Conservation (phyloP, 2,329 filamentous ascomycete species). For the Pyrenophora graminea region DNA sequence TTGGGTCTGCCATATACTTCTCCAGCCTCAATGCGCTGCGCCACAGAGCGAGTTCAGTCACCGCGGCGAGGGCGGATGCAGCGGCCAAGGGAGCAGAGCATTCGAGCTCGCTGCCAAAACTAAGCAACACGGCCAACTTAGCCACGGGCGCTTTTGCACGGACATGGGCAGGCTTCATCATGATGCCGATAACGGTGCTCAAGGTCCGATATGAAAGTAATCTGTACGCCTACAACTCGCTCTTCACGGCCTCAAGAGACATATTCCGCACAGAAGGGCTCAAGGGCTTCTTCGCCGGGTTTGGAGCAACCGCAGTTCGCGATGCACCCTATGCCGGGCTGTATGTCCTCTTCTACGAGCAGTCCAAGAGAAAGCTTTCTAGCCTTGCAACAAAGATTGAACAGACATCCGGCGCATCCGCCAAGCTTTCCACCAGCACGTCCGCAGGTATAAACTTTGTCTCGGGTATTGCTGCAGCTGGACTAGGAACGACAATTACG, state of each 20-base stretch:
- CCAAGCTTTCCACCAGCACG: constrained; percentile 36
- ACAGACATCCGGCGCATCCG: constrained; percentile 29
- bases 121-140: constrained; percentile 84
- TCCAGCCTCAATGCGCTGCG: constrained; percentile 82
- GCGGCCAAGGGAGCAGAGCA: constrained; percentile 22
- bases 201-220: constrained; percentile 95
- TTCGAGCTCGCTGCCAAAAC: constrained; percentile 77
- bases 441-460: constrained; percentile 80
- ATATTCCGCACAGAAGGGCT: constrained; percentile 75
- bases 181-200: constrained; percentile 95
- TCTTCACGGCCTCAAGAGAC: constrained; percentile 72
- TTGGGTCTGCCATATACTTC: constrained; percentile 94
- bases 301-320: constrained; percentile 87
- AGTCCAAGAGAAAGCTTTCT: constrained; percentile 69
- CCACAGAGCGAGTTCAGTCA: constrained; percentile 59
- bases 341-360: constrained; percentile 93
- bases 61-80: constrained; percentile 21
- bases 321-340: constrained; percentile 97
- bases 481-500: constrained; percentile 81
- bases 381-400: constrained; percentile 37
- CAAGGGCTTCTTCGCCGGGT: constrained; percentile 88
- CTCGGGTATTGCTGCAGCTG: constrained; percentile 79
- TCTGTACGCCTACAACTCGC: constrained; percentile 79
- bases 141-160: constrained; percentile 81
- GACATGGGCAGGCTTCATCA: constrained; percentile 82